phyloP scores from a whole-genome alignment of 225 moss, liverwort and hornwort genomes.

The Physcomitrellopsis africana region DNA sequence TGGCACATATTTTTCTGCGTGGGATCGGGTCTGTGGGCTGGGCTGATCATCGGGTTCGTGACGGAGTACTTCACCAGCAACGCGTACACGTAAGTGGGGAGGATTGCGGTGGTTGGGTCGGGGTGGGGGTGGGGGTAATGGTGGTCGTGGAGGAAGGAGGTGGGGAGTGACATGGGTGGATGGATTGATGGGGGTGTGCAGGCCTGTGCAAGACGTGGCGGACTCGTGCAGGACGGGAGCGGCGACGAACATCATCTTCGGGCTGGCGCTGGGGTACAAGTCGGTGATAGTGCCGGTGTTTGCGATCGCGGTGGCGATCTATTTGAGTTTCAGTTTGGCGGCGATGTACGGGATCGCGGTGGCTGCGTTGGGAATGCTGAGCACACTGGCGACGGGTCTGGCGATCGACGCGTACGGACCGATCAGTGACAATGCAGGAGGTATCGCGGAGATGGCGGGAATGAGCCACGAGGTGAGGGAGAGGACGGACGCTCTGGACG shows the following conservation, averaged over 20 bases:
- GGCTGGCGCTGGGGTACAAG: slow-evolving; percentile 73
- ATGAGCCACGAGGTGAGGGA: slow-evolving; percentile 75
- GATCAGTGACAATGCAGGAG: slow-evolving; percentile 83
- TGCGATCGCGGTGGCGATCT: slow-evolving; percentile 70
- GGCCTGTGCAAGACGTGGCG: slow-evolving; percentile 74
- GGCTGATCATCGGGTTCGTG: slow-evolving; percentile 67
- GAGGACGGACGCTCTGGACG: slow-evolving; percentile 64
- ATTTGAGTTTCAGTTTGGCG: slow-evolving; percentile 70
- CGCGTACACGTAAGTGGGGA: slow-evolving; percentile 50
- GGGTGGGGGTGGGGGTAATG: not conserved
- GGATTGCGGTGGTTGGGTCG: no score
- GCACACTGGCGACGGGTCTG: slow-evolving; percentile 72
- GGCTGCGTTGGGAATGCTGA: slow-evolving; percentile 76
- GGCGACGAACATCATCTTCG: slow-evolving; percentile 78
- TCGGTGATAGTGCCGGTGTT: slow-evolving; percentile 75
- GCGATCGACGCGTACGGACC: slow-evolving; percentile 79
- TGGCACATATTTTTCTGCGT: slow-evolving; percentile 79
- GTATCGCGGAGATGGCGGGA: slow-evolving; percentile 84
- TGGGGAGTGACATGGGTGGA: no score
- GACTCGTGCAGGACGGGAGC: slow-evolving; percentile 75
- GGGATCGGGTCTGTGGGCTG: slow-evolving; percentile 63
- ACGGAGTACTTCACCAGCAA: slow-evolving; percentile 84
- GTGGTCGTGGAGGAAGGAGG: no score
- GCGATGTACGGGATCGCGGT: slow-evolving; percentile 85
- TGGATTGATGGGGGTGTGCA: slow-evolving; percentile 1